phyloP scores from a whole-genome alignment of 2,329 filamentous ascomycete species.

The Fusarium sp. region DNA sequence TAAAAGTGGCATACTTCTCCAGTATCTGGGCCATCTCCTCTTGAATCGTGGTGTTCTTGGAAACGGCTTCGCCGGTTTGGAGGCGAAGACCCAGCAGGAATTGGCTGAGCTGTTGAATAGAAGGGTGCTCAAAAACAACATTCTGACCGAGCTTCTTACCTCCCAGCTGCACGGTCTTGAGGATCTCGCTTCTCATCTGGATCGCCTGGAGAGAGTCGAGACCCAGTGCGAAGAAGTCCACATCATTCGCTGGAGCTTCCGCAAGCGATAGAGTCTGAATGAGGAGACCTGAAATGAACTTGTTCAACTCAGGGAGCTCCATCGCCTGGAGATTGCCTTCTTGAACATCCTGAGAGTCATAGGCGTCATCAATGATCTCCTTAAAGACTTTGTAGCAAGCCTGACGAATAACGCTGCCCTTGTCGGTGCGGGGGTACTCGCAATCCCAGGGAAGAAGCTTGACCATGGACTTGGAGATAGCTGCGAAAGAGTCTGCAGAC shows the following conservation, averaged over 20 bases:
- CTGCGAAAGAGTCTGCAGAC: constrained; percentile 63
- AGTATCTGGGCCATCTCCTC: background rate
- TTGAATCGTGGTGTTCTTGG: background rate
- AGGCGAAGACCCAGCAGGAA: constrained; percentile 28
- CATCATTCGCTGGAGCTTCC: constrained; percentile 49
- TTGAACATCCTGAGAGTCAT: constrained; percentile 39
- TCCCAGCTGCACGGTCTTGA: constrained; percentile 63
- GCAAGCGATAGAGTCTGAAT: constrained; percentile 10
- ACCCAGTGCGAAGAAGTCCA: constrained; percentile 70
- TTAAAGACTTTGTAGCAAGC: constrained; percentile 61
- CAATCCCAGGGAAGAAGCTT: constrained; percentile 60
- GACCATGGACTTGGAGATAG: constrained; percentile 67
- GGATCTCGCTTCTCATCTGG: constrained; percentile 63
- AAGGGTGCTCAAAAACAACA: constrained; percentile 67
- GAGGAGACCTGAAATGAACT: constrained; percentile 53
- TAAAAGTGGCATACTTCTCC: background rate
- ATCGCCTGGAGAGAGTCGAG: constrained; percentile 71
- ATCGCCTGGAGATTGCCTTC: constrained; percentile 3
- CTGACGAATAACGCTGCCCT: constrained; percentile 64
- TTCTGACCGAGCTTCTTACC: constrained; percentile 64
- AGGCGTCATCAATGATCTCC: constrained; percentile 57
- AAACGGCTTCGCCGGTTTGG: background rate
- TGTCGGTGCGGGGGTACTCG: constrained; percentile 64
- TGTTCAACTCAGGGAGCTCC: constrained; percentile 48
- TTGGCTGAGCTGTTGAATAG: constrained; percentile 12